Percentiles rank a stretch among this genome's conserved stretches.
phyloP scores from a whole-genome alignment of 2,329 filamentous ascomycete species.

The Phialophora verrucosa region DNA sequence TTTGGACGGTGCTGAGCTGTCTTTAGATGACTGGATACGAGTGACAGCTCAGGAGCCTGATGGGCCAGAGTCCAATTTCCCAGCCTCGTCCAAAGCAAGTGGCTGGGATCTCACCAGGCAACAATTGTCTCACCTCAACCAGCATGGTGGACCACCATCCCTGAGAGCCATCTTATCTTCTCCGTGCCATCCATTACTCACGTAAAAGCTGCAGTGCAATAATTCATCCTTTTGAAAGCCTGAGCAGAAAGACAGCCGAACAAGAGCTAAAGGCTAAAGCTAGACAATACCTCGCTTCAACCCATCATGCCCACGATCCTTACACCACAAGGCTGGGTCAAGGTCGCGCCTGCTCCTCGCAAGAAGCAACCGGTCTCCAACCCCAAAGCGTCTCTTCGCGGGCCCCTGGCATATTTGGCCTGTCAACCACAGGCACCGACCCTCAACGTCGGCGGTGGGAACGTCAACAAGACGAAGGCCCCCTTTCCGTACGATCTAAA shows the following conservation, averaged over 20 bases:
- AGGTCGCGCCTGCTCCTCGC: constrained; percentile 28
- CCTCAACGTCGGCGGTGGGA: constrained; percentile 13
- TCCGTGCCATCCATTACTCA: background rate
- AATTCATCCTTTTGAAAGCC: background rate
- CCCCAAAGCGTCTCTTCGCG: constrained; percentile 23
- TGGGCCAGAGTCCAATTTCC: constrained; percentile 12
- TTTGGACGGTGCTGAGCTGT: background rate
- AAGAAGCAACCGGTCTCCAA: constrained; percentile 20
- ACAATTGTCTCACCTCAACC: constrained; percentile 13
- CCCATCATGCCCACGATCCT: constrained; percentile 32
- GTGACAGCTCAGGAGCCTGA: background rate
- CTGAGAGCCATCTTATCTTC: background rate
- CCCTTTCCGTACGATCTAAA: constrained; percentile 31
- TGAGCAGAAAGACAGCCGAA: background rate
- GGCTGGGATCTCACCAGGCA: constrained; percentile 5
- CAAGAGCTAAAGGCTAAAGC: background rate
- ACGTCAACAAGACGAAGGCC: constrained; percentile 5
- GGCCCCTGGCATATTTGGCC: constrained; percentile 31
- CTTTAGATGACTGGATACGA: background rate
- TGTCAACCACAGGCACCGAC: constrained; percentile 28
- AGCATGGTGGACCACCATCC: background rate
- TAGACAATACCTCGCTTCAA: background rate
- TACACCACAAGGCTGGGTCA: constrained; percentile 36
- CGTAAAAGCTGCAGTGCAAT: background rate
- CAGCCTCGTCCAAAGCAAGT: constrained; percentile 19